Conservation (phyloP, 208 protist genomes). For the Naegleria fowleri region DNA sequence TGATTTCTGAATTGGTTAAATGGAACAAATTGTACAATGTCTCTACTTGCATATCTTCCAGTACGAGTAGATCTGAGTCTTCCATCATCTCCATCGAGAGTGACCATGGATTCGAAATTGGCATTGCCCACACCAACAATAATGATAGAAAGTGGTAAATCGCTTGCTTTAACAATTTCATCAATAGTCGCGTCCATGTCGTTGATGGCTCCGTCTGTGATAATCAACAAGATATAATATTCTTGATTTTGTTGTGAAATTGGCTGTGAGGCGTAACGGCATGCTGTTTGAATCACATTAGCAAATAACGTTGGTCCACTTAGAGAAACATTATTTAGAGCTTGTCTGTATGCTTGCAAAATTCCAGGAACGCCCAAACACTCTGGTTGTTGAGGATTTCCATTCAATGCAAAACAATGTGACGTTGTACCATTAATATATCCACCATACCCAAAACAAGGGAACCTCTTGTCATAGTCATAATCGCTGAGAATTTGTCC, state of each 20-base stretch:
- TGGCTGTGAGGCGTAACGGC: background rate
- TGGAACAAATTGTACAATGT: constrained; percentile 52
- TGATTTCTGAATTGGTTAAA: constrained; percentile 47
- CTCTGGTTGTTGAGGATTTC: constrained; percentile 15
- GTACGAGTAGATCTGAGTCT: background rate
- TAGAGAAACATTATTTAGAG: background rate
- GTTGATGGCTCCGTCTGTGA: constrained; percentile 75
- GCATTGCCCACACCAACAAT: constrained; percentile 80
- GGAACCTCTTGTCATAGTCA: constrained; percentile 27
- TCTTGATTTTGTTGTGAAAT: background rate
- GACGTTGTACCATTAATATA: background rate
- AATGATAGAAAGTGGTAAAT: constrained; percentile 70
- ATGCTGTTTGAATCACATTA: background rate
- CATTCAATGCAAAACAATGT: background rate
- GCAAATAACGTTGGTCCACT: background rate
- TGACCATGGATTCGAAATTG: constrained; percentile 73
- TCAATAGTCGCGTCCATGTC: constrained; percentile 68
- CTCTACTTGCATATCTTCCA: constrained; percentile 15
- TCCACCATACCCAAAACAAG: background rate
- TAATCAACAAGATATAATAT: constrained; percentile 77
- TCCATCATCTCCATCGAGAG: constrained; percentile 56
- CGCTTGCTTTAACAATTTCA: constrained; percentile 59
- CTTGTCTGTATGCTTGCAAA: constrained; percentile 25
- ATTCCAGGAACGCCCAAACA: constrained; percentile 26
- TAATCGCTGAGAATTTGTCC: constrained; percentile 24